Percentiles rank a stretch among this genome's conserved stretches.
Evolutionary conservation across 2,329 filamentous ascomycete genomes (phyloP).

Genomic region (Aspergillus caelatus): DNA sequence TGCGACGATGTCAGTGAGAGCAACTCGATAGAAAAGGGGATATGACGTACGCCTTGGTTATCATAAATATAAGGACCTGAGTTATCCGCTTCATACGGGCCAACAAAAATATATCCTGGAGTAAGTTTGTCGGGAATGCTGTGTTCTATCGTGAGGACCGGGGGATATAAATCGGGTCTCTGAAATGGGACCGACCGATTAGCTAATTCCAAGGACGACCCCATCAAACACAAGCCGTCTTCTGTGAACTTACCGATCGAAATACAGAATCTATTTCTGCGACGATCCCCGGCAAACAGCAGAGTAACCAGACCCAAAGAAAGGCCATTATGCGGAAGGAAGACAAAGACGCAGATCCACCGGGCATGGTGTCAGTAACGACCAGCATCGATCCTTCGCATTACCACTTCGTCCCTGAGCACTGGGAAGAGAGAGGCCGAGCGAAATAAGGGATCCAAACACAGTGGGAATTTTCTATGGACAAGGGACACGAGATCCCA

Average conservation of each 20-base stretch:
- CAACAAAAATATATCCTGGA: slow-evolving; percentile 56
- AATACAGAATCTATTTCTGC: slow-evolving; percentile 38
- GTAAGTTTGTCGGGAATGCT: slow-evolving; percentile 36
- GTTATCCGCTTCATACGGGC: slow-evolving; percentile 53
- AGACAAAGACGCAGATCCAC: slow-evolving; percentile 17
- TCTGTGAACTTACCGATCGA: slow-evolving; percentile 36
- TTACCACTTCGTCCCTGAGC: slow-evolving; percentile 18
- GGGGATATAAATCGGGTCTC: slow-evolving; percentile 45
- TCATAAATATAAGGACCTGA: slow-evolving; percentile 57
- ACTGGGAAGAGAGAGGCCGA: not conserved
- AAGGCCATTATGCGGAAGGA: slow-evolving; percentile 13
- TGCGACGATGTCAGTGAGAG: slow-evolving; percentile 18
- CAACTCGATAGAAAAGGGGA: not conserved
- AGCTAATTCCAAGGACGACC: not conserved
- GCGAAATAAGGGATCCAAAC: not conserved
- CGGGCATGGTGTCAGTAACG: slow-evolving; percentile 17
- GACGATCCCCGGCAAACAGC: slow-evolving; percentile 18
- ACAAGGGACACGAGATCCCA: not conserved
- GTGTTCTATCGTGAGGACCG: slow-evolving; percentile 35
- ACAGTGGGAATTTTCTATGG: not conserved
- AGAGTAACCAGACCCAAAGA: slow-evolving; percentile 25
- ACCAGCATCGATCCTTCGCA: slow-evolving; percentile 32
- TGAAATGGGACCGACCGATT: slow-evolving; percentile 18
- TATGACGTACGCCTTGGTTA: slow-evolving; percentile 46
- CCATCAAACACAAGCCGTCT: not conserved